phyloP scores from a whole-genome alignment of 2,329 filamentous ascomycete species.

The Fusarium liriodendri region DNA sequence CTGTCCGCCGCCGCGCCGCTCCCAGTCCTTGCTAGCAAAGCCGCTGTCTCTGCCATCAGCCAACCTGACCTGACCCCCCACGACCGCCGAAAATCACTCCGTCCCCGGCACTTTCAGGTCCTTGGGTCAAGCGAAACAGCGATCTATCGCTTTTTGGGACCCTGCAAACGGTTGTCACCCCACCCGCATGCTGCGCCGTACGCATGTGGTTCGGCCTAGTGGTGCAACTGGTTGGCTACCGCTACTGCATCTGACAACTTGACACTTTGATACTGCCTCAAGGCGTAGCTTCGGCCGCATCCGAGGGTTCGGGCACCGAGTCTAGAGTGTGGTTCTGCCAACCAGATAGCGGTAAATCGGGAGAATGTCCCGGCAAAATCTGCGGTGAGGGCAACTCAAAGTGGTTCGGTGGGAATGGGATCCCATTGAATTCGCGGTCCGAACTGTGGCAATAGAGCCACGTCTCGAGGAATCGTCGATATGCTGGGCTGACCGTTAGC shows the following conservation, averaged over 20 bases:
- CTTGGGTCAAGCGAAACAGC: conserved; percentile 21
- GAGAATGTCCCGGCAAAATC: conserved; percentile 50
- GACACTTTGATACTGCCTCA: conserved; percentile 15
- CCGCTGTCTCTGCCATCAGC: conserved; percentile 11
- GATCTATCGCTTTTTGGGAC: conserved; percentile 16
- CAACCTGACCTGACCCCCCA: conserved; percentile 17
- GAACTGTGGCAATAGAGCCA: conserved; percentile 60
- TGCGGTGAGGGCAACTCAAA: conserved; percentile 61
- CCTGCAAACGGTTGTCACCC: conserved; percentile 38
- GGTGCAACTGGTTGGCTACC: conserved; percentile 37
- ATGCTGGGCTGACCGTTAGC: conserved; percentile 47
- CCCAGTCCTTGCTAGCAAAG: neutral
- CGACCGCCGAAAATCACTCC: conserved; percentile 15
- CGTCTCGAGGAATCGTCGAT: conserved; percentile 58
- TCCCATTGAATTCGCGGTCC: conserved; percentile 59
- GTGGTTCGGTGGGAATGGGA: conserved; percentile 58
- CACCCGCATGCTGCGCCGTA: conserved; percentile 32
- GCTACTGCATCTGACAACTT: conserved; percentile 17
- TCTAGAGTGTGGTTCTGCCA: conserved; percentile 41
- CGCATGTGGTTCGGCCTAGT: conserved; percentile 40
- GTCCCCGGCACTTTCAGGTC: conserved; percentile 13
- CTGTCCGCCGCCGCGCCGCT: conserved; percentile 12
- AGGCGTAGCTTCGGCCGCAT: conserved; percentile 40
- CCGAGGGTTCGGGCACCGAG: conserved; percentile 41
- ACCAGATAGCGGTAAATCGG: conserved; percentile 39